phyloP scores from a whole-genome alignment of 352 stramenopile species.

The Blastocystis hominis region DNA sequence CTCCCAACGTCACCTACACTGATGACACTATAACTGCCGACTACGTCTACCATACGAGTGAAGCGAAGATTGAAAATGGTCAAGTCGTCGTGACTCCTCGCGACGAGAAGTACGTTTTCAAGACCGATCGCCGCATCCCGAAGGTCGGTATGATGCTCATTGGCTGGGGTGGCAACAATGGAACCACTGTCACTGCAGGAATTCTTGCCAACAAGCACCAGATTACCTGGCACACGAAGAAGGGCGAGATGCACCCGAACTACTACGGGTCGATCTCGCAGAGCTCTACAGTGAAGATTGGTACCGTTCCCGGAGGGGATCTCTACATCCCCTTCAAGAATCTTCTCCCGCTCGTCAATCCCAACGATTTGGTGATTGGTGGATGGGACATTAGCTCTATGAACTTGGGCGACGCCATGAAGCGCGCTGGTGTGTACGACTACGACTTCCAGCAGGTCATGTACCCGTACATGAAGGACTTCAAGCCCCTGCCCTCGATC shows the following conservation, averaged over 20 bases:
- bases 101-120: slow-evolving; percentile 86
- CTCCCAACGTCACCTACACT: slow-evolving; percentile 86
- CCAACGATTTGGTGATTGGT: slow-evolving; percentile 91
- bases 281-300: slow-evolving; percentile 87
- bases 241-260: slow-evolving; percentile 80
- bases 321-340: slow-evolving; percentile 93
- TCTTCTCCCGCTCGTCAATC: slow-evolving; percentile 90
- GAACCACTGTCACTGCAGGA: slow-evolving; percentile 80
- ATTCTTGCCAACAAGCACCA: slow-evolving; percentile 88
- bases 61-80: slow-evolving; percentile 66
- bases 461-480: slow-evolving; percentile 86
- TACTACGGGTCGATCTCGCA: slow-evolving; percentile 94
- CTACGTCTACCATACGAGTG: slow-evolving; percentile 81
- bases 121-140: slow-evolving; percentile 85
- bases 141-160: slow-evolving; percentile 88
- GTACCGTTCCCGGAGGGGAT: slow-evolving; percentile 77
- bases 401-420: slow-evolving; percentile 92
- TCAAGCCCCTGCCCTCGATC: slow-evolving; percentile 86
- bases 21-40: slow-evolving; percentile 86
- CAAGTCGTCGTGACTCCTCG: slow-evolving; percentile 77
- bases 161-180: slow-evolving; percentile 96
- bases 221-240: slow-evolving; percentile 91
- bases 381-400: slow-evolving; percentile 94
- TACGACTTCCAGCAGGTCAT: slow-evolving; percentile 91
- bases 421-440: slow-evolving; percentile 83